Evolutionary conservation across 192 early-diverging fungal species (phyloP), one percentile per base, ranked within the genome.

Genomic region (Ramicandelaber brevisporus): DNA sequence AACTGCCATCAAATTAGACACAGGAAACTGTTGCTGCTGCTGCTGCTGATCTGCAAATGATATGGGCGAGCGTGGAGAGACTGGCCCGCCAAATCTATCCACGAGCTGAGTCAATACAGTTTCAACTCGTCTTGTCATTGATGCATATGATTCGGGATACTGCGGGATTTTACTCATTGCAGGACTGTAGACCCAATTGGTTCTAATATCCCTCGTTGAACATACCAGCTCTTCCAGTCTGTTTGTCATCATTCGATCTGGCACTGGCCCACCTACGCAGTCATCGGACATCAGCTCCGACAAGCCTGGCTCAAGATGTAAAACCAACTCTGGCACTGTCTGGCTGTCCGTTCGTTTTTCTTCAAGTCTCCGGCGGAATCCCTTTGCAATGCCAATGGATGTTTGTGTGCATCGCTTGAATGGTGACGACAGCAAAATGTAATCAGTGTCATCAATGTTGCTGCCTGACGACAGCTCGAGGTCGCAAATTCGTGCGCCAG

Each of bases 361-460:
- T 6, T 5, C 26, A 14, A 25, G 19, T 17, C 14, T 13, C 4
- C 34, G 29, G 13, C 33, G 38, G 19, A 44, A 49, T 6, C 53
- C 53, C 2, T 26, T 18, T 14, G 6, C 15, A 5, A 55, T 18
- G n/a, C 25, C 43, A 13, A 46, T 34, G 15, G 43, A 24, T 1
- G 53, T 55, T 23, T 55, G 43, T 7, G 26, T 37, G 29, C 53
- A 55, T n/a, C 53, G 53, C 18, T 43, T 34, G 14, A 55, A 55
- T 16, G 53, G 53, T 13, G 53, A 55, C 5, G 40, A 40, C 5
- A 55, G 32, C 8, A 55, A 31, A 1, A 37, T 30, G 21, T 43
- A 55, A 2, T 45, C 37, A 6, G 41, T 40, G 5, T 31, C 14
- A 6, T 5, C 30, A 15, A 0, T 37, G 29, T 3, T 27, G 19